phyloP scores from a whole-genome alignment of 306 rosid genomes.

The Prunus campanulata region DNA sequence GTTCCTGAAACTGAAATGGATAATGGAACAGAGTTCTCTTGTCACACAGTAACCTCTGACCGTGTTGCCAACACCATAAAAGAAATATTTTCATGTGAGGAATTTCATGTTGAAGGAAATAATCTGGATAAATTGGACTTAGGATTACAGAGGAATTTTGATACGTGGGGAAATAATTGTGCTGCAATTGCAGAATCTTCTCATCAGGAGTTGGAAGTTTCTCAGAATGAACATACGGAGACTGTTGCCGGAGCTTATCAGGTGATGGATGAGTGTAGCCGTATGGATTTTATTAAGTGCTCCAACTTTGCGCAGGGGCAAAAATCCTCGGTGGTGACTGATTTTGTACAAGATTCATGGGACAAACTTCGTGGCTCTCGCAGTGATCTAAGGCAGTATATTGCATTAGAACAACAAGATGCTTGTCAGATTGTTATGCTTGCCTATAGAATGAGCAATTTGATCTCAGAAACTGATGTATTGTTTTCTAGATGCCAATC shows the following conservation, averaged over 20 bases:
- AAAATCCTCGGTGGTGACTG: slow-evolving; percentile 24
- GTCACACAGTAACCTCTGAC: slow-evolving; percentile 39
- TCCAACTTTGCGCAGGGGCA: slow-evolving; percentile 36
- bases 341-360: slow-evolving; percentile 63
- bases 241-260: slow-evolving; percentile 29
- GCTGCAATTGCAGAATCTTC: slow-evolving; percentile 37
- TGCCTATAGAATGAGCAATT: slow-evolving; percentile 55
- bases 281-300: slow-evolving; percentile 36
- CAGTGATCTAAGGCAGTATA: slow-evolving; percentile 51
- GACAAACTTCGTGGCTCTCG: slow-evolving; percentile 44
- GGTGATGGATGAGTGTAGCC: slow-evolving; percentile 60
- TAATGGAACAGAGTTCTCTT: slow-evolving; percentile 36
- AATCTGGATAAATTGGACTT: slow-evolving; percentile 14
- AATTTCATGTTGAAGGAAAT: slow-evolving; percentile 29
- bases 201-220: slow-evolving; percentile 34
- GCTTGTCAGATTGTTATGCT: slow-evolving; percentile 49
- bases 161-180: slow-evolving; percentile 29
- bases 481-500: slow-evolving; percentile 47
- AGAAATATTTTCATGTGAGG: slow-evolving; percentile 41
- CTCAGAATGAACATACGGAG: slow-evolving; percentile 40
- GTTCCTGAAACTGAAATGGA: slow-evolving; percentile 57
- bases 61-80: slow-evolving; percentile 31
- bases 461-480: slow-evolving; percentile 70
- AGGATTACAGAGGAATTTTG: slow-evolving; percentile 21
- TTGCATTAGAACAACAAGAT: slow-evolving; percentile 41